These are phyloP conservation scores for Pseudopithomyces chartarum DNA, from an alignment of 2,329 filamentous ascomycete genomes.

Conservation along the genomic window DNA sequence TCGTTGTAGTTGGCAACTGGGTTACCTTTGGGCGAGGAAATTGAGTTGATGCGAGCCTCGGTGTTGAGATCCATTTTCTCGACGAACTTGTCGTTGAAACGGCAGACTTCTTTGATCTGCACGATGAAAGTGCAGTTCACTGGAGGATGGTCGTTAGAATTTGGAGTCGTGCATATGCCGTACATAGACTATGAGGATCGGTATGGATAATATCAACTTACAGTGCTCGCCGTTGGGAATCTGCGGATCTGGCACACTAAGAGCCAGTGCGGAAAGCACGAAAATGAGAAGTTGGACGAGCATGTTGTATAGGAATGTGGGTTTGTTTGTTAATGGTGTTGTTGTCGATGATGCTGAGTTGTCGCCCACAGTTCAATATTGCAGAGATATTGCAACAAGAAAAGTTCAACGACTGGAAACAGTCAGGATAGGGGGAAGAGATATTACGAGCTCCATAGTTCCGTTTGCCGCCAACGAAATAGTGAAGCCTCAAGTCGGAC, in stretches of 20 bases:
- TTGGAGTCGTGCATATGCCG: not conserved
- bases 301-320: not conserved
- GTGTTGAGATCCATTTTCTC: not conserved
- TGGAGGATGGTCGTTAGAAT: not conserved
- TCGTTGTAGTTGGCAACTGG: not conserved
- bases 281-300: not conserved
- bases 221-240: not conserved
- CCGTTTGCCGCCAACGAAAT: too few relatives aligned
- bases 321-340: not conserved
- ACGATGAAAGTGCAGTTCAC: conserved; percentile 2
- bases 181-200: not conserved
- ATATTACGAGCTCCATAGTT: too few relatives aligned
- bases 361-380: too few relatives aligned
- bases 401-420: too few relatives aligned
- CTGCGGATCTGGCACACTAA: not conserved
- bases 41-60: not conserved
- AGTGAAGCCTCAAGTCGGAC: too few relatives aligned
- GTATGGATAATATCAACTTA: not conserved
- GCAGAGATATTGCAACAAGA: too few relatives aligned
- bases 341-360: not conserved
- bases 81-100: not conserved
- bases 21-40: not conserved
- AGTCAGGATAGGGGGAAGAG: too few relatives aligned
- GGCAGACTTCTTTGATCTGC: not conserved
- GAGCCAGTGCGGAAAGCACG: not conserved